Evolutionary conservation across 2,329 filamentous ascomycete genomes (phyloP), one percentile per base, ranked within the genome.

Genomic region (Ambrosiella beaveri): DNA sequence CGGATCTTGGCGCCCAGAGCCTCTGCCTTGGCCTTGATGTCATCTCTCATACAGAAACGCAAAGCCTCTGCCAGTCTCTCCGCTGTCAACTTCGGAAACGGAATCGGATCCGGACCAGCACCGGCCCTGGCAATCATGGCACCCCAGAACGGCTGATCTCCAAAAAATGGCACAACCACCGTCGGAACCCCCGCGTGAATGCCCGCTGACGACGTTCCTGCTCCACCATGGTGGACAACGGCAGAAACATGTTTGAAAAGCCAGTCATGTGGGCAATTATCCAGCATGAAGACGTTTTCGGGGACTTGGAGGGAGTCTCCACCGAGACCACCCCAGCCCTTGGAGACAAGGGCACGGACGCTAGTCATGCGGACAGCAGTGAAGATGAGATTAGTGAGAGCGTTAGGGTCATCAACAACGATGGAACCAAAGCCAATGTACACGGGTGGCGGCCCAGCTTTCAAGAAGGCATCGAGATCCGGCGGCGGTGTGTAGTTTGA

Each of bases 211-310:
- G 88, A 94, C 2, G 88, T 95, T 15, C 88, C 88, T 7, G 88
- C 88, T 59, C 89, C 88, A 19, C 88, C 89, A 62, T 95, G 88
- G 65, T 95, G 89, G 4, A 93, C 85, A 1, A 95, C 88, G 49
- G 81, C 84, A 0, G 86, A 85, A 0, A 94, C 88, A 41, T 78
- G 82, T 62, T 87, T 76, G 68, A 95, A 95, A 0, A 95, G 71
- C 88, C 88, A 95, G 69, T 95, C 89, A 62, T 95, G 89, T 1
- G 88, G 88, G 50, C 84, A 82, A 65, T 91, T 93, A 9, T 86
- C 88, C 41, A 95, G 74, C 80, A 94, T 88, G 66, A 86, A 88
- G 1, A 94, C 81, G 3, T 81, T 80, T 1, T 88, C 80, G 0
- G 87, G 87, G n/a, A 88, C 70, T 1, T 77, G 78, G 2, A 85